Conservation (phyloP, 2,329 filamentous ascomycete species). For the Paramyrothecium sp. region DNA sequence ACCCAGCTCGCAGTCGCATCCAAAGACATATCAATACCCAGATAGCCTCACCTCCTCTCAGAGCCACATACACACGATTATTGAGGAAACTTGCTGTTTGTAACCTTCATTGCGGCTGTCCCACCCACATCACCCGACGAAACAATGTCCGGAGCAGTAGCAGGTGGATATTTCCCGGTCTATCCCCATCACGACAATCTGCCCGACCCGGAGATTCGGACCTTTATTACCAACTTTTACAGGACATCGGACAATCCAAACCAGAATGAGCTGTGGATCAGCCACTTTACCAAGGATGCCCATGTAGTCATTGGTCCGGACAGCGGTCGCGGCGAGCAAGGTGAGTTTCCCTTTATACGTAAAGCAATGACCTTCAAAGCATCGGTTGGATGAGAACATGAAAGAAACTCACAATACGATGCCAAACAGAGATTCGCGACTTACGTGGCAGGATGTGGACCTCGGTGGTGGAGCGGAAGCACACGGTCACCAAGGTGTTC, state of each 20-base stretch:
- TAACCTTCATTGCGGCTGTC: no score
- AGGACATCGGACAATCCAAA: conserved; percentile 38
- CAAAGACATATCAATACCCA: not conserved
- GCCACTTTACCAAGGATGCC: conserved; percentile 40
- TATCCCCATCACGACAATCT: conserved; percentile 27
- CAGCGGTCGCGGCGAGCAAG: conserved; percentile 32
- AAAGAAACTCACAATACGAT: not conserved
- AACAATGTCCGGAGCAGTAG: conserved; percentile 2
- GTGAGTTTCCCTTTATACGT: conserved; percentile 14
- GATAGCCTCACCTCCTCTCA: not conserved
- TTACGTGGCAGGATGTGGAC: conserved; percentile 44
- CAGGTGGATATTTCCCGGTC: conserved; percentile 25
- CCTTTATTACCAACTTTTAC: conserved; percentile 44
- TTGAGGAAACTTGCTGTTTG: no score
- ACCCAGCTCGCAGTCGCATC: not conserved
- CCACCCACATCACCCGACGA: not conserved
- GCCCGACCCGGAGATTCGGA: conserved; percentile 27
- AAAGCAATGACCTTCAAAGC: not conserved
- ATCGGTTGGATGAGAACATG: not conserved
- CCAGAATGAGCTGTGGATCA: conserved; percentile 42
- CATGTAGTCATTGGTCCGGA: conserved; percentile 39
- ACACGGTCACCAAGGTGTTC: conserved; percentile 41
- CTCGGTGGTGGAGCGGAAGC: conserved; percentile 34
- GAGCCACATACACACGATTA: not conserved
- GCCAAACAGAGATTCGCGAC: conserved; percentile 34